Evolutionary conservation across 306 rosid genomes (phyloP), one percentile per base, ranked within the genome.

Genomic region (Trifolium pratense): DNA sequence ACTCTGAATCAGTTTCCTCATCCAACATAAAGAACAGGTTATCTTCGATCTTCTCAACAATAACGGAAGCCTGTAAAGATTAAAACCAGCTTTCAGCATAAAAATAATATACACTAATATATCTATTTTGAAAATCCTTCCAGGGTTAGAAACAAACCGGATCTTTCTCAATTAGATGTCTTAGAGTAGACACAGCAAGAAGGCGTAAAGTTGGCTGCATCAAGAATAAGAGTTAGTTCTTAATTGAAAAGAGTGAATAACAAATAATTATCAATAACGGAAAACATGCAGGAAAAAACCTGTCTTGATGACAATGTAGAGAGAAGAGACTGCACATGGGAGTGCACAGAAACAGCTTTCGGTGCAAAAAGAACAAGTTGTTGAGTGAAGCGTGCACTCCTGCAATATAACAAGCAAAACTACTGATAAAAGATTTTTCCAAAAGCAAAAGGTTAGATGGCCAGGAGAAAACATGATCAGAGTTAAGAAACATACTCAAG

Each of bases 331-430:
- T 84, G 87, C 62, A 80, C 87, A 84, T 80, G 84, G 37, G 87
- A 84, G 83, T 88, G 98, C 75, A 94, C 96, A 48, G 98, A 89
- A 73, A 91, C 98, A 76, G 98, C 98, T 88, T 87, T 93, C 3
- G 98, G 97, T 46, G 98, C 97, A 87, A 94, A 94, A 83, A 94
- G 85, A 80, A 89, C 98, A 80, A 94, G 97, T 79, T 94, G 98
- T 76, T 94, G 98, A 23, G 96, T 94, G 81, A 94, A 94, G 81
- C 98, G 92, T 13, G 89, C 98, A 70, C 90, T 94, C 91, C 98
- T 94, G 83, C 73, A 68, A 79, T 49, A 40, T 37, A 79, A 73
- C 58, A 79, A 64, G 59, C 17, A 70, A 67, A 68, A 73, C 5
- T 3, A 36, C 18, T 5, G 17, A 75, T 53, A 66, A 62, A 71